Percentiles rank a stretch among this genome's conserved stretches.
Conservation (phyloP, 352 stramenopile species). For the Pythium phragmitis region DNA sequence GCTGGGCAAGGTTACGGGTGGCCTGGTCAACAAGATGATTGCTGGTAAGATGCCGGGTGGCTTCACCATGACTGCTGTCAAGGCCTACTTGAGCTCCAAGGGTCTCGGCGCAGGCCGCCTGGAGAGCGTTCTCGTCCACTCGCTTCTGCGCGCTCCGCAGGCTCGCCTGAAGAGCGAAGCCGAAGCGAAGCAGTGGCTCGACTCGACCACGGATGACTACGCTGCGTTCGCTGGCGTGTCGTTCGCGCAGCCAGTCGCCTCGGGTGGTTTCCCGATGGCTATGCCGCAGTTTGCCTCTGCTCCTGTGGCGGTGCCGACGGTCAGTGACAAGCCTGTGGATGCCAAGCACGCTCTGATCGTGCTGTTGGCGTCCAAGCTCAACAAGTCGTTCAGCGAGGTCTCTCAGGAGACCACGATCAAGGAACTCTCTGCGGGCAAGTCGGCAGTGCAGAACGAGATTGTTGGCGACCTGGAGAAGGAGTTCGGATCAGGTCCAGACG, state of each 20-base stretch:
- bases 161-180: conserved; percentile 68
- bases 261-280: conserved; percentile 20
- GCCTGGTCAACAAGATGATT: conserved; percentile 74
- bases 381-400: conserved; percentile 70
- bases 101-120: conserved; percentile 62
- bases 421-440: conserved; percentile 77
- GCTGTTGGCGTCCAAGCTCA: conserved; percentile 75
- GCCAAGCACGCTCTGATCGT: conserved; percentile 77
- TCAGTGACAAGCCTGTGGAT: conserved; percentile 61
- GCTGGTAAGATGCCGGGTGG: conserved; percentile 81
- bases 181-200: conserved; percentile 80
- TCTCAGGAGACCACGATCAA: conserved; percentile 70
- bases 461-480: conserved; percentile 85
- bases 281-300: conserved; percentile 42
- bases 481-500: conserved; percentile 76
- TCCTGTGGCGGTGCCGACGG: conserved; percentile 49
- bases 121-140: conserved; percentile 78
- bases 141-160: conserved; percentile 55
- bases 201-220: conserved; percentile 69
- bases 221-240: conserved; percentile 71
- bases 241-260: conserved; percentile 35
- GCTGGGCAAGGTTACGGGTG: conserved; percentile 66
- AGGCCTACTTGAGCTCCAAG: conserved; percentile 67
- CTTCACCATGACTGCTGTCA: conserved; percentile 80
- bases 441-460: conserved; percentile 88